These are phyloP conservation scores for Xylaria sp. DNA, from an alignment of 2,329 filamentous ascomycete genomes.

Conservation along the genomic window DNA sequence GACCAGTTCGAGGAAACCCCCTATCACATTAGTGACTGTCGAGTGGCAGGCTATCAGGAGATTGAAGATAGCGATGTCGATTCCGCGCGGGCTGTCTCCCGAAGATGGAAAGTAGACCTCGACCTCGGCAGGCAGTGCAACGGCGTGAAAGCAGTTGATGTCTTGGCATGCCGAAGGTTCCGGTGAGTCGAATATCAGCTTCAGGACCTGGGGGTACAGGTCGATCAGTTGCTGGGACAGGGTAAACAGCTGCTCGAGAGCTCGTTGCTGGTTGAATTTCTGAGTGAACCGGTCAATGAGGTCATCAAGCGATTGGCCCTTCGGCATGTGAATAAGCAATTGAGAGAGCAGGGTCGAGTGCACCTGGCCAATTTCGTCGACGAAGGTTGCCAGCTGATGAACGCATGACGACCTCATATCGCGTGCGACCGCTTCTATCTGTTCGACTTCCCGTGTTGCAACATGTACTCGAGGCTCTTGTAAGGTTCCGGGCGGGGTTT, in stretches of 20 bases:
- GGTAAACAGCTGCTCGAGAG: conserved; percentile 41
- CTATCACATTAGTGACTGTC: conserved; percentile 42
- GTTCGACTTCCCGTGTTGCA: background rate
- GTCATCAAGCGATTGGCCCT: conserved; percentile 25
- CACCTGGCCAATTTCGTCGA: conserved; percentile 33
- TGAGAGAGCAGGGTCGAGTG: conserved; percentile 23
- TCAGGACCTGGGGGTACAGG: conserved; percentile 39
- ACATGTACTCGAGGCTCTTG: conserved; percentile 1
- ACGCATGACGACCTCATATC: conserved; percentile 22
- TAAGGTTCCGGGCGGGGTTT: conserved; percentile 3
- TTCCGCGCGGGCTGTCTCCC: conserved; percentile 3
- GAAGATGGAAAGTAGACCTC: conserved; percentile 14
- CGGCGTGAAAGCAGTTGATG: conserved; percentile 40
- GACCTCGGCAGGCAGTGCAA: conserved; percentile 21
- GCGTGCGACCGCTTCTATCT: conserved; percentile 5
- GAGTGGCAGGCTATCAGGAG: conserved; percentile 44
- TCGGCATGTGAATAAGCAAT: conserved; percentile 31
- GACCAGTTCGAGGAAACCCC: conserved; percentile 37
- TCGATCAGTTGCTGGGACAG: conserved; percentile 40
- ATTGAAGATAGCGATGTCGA: conserved; percentile 43
- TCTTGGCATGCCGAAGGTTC: conserved; percentile 32
- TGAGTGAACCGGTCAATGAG: conserved; percentile 29
- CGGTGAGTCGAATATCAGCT: conserved; percentile 20
- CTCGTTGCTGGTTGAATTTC: conserved; percentile 31
- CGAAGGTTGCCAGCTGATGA: conserved; percentile 28